phyloP scores from a whole-genome alignment of 2,329 filamentous ascomycete genomes.

The Herpotrichia juniperi region DNA sequence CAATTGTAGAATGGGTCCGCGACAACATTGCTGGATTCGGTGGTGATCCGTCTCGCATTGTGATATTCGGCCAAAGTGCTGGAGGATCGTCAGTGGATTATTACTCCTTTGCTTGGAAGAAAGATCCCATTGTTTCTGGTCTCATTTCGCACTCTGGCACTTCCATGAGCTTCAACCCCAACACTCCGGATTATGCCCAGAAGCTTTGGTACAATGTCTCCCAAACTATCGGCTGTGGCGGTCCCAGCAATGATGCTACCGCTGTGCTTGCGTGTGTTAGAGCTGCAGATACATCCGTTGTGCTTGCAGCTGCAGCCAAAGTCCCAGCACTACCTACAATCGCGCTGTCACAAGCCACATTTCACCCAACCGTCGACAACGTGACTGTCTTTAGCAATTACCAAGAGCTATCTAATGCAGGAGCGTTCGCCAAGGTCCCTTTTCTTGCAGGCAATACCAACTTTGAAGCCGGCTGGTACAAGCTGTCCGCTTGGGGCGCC shows the following conservation, averaged over 20 bases:
- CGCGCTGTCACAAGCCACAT: slow-evolving; percentile 31
- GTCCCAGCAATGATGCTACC: slow-evolving; percentile 19
- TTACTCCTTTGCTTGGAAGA: slow-evolving; percentile 54
- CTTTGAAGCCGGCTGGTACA: slow-evolving; percentile 35
- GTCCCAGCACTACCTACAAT: slow-evolving; percentile 32
- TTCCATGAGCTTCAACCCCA: slow-evolving; percentile 38
- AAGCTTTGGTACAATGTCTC: slow-evolving; percentile 46
- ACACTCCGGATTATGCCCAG: slow-evolving; percentile 31
- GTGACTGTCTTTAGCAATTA: slow-evolving; percentile 38
- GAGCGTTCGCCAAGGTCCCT: slow-evolving; percentile 31
- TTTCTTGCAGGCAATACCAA: slow-evolving; percentile 30
- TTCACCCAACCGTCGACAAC: slow-evolving; percentile 39
- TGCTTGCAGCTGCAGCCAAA: slow-evolving; percentile 32
- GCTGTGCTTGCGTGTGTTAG: slow-evolving; percentile 46
- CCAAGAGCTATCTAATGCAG: slow-evolving; percentile 23
- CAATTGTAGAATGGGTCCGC: slow-evolving; percentile 46
- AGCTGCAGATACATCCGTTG: slow-evolving; percentile 23
- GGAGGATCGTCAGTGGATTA: slow-evolving; percentile 53
- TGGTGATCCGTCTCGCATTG: slow-evolving; percentile 46
- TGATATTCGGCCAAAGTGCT: slow-evolving; percentile 48
- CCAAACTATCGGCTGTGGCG: slow-evolving; percentile 44
- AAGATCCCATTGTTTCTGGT: slow-evolving; percentile 57
- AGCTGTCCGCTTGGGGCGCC: slow-evolving; percentile 27
- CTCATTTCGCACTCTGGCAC: slow-evolving; percentile 58
- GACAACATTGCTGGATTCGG: slow-evolving; percentile 50